Evolutionary conservation across 306 rosid species (phyloP), one percentile per base, ranked within the genome.

Genomic region (Prosopis cineraria): DNA sequence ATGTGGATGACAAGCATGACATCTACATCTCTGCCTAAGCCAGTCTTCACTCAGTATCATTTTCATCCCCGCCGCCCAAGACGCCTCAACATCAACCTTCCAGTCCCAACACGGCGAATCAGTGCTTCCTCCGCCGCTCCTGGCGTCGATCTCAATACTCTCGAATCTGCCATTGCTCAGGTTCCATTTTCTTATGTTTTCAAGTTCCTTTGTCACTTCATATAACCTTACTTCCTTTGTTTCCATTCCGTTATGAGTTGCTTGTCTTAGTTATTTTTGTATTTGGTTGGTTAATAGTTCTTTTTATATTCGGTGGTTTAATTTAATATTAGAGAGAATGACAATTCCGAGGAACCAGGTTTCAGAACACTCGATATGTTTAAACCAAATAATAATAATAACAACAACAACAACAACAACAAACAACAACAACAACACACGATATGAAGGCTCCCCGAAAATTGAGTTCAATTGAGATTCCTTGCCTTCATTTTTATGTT

Each of bases 61-160:
- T 45, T 77, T 43, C 68, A 70, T 22, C 74, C 45, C 48, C 79
- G 60, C 52, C 73, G 19, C 10, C 37, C 13, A 58, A 68, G 27
- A 67, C 36, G 77, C 79, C 72, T 74, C 85, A 79, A 50, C 43
- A 24, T 73, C 82, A 76, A 72, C 81, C 86, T 37, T 66, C 81
- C 79, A 10, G 81, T 30, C 66, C 80, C 73, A 13, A 82, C 71
- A 75, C 85, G 71, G 75, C 81, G 84, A 59, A 67, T 52, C 55
- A 83, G 82, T 62, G 90, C 96, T 76, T 90, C 93, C 83, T 84
- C 97, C 44, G 90, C 95, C 41, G 91, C 91, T 59, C 89, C 98
- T 22, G 89, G 91, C 7, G 89, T 91, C 9, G 96, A 91, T 69
- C 92, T 95, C 85, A 87, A 86, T 12, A 82, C 85, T 60, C 97